Evolutionary conservation across 352 stramenopile genomes (phyloP).

Genomic region (Pythium myriotylum): DNA sequence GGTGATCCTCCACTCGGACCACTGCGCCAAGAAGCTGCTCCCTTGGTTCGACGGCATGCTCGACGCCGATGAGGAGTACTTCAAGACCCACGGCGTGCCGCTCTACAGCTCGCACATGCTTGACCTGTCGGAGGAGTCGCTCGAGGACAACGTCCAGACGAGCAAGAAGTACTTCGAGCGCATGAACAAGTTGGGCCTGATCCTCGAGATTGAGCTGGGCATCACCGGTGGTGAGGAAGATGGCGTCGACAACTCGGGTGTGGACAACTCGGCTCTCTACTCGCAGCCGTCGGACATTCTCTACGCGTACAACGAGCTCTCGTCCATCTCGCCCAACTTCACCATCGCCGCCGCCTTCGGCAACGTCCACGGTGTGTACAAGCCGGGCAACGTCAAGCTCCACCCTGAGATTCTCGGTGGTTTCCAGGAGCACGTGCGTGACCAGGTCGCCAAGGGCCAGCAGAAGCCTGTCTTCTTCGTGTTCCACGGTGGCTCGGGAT

Average conservation of each 20-base stretch:
- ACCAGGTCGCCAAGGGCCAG: conserved; percentile 66
- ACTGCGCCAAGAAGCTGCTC: conserved; percentile 98
- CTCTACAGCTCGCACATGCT: conserved; percentile 99
- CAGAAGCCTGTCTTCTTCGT: conserved; percentile 98
- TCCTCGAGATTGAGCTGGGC: conserved; percentile 98
- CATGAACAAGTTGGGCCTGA: conserved; percentile 95
- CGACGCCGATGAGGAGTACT: conserved; percentile 96
- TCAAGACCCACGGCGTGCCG: conserved; percentile 91
- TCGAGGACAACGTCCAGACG: conserved; percentile 98
- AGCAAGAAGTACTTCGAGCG: conserved; percentile 98
- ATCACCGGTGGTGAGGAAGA: conserved; percentile 98
- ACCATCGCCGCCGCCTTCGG: conserved; percentile 96
- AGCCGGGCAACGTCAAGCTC: conserved; percentile 98
- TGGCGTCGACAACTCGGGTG: conserved; percentile 97
- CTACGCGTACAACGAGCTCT: conserved; percentile 95
- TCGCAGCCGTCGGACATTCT: conserved; percentile 94
- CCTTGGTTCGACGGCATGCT: conserved; percentile 98
- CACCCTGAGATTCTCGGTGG: conserved; percentile 97
- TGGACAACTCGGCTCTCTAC: conserved; percentile 94
- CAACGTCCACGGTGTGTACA: conserved; percentile 99
- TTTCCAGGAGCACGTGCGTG: conserved; percentile 91
- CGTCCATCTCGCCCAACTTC: conserved; percentile 91
- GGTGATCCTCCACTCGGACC: conserved; percentile 98
- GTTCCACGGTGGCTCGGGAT: conserved; percentile 98
- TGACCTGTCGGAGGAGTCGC: conserved; percentile 97